These are phyloP conservation scores for Rosa persica DNA, from an alignment of 306 rosid species.

Conservation along the genomic window DNA sequence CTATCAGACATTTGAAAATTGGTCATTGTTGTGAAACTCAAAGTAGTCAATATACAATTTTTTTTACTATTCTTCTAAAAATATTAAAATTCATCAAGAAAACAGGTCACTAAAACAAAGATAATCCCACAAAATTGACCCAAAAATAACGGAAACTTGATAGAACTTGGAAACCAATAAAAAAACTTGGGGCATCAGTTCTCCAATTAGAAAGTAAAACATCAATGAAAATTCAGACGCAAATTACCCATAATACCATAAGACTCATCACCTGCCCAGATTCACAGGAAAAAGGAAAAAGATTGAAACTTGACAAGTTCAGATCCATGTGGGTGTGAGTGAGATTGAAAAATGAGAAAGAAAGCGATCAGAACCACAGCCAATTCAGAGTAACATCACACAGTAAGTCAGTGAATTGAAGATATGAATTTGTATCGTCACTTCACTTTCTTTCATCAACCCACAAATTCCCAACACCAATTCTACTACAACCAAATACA, in stretches of 20 bases:
- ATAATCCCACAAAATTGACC: too few relatives aligned
- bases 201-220: constrained; percentile 10
- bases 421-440: not conserved
- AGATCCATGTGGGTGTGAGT: too few relatives aligned
- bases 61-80: too few relatives aligned
- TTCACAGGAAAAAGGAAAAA: not conserved
- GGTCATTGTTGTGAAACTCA: too few relatives aligned
- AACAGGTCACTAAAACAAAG: not conserved
- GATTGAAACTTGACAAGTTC: not conserved
- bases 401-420: constrained; percentile 6
- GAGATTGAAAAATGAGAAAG: not conserved
- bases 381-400: constrained; percentile 10
- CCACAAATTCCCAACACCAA: not conserved
- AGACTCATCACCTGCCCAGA: constrained; percentile 5
- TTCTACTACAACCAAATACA: not conserved
- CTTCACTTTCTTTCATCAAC: not conserved
- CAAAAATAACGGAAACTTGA: not conserved
- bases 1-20: too few relatives aligned
- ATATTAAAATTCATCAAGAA: too few relatives aligned
- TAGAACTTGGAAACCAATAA: not conserved
- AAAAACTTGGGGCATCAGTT: not conserved
- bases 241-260: constrained; percentile 7
- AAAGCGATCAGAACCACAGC: constrained; percentile 15
- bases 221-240: not conserved
- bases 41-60: too few relatives aligned